phyloP scores from a whole-genome alignment of 225 moss, liverwort and hornwort genomes.

The Takakia lepidozioides region DNA sequence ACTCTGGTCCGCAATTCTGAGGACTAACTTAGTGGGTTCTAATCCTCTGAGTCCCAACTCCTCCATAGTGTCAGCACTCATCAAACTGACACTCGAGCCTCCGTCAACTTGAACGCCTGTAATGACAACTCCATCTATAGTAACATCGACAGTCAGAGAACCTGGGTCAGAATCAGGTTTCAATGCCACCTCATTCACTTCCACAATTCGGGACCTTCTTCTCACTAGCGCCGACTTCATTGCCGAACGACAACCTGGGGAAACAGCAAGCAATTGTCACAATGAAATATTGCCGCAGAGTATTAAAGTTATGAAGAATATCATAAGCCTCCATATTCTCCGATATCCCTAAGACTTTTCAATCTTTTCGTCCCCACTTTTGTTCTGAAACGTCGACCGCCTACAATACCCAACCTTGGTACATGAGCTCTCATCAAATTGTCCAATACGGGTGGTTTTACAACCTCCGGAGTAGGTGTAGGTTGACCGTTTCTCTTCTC shows the following conservation, averaged over 20 bases:
- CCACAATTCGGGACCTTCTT: background rate
- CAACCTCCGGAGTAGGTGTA: too few species aligned
- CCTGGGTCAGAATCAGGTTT: slow-evolving; percentile 1
- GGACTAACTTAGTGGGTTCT: background rate
- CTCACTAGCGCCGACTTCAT: background rate
- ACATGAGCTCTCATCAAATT: too few species aligned
- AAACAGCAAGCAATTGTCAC: background rate
- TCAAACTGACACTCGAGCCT: slow-evolving; percentile 1
- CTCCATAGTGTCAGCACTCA: background rate
- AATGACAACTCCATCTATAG: background rate
- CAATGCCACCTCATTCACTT: background rate
- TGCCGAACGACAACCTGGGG: background rate
- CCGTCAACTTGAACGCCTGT: slow-evolving; percentile 4
- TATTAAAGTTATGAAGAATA: too few species aligned
- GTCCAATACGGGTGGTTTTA: too few species aligned
- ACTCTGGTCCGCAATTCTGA: slow-evolving; percentile 5
- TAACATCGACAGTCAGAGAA: background rate
- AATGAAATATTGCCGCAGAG: too few species aligned
- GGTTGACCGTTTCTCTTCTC: too few species aligned
- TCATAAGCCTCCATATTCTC: too few species aligned
- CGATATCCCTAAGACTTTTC: too few species aligned
- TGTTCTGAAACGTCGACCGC: too few species aligned
- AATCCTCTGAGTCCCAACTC: background rate
- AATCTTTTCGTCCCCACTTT: too few species aligned
- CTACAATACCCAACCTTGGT: too few species aligned